These are phyloP conservation scores for Wickerhamiella spandovensis DNA, from an alignment of 805 yeast species.

Conservation along the genomic window DNA sequence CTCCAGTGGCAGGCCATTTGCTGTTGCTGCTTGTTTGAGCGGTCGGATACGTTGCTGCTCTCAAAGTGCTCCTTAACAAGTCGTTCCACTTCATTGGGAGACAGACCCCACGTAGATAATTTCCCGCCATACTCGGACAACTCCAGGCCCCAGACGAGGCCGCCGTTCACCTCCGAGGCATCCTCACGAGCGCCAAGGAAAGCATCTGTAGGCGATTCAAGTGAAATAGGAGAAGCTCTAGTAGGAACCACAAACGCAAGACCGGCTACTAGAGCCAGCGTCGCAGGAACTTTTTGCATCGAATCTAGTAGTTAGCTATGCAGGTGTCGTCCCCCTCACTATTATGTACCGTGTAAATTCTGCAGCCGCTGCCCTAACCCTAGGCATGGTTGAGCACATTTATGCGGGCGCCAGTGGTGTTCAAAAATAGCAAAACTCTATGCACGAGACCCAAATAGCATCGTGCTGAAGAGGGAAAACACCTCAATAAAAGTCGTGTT, in stretches of 20 bases:
- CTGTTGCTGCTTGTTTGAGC: background rate
- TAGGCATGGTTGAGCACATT: background rate
- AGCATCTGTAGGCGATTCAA: background rate
- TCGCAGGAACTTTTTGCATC: background rate
- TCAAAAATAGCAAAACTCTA: too few relatives aligned
- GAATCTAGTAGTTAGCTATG: background rate
- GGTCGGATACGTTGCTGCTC: background rate
- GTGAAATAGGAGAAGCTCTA: background rate
- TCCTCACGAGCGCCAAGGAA: background rate
- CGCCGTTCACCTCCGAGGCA: background rate
- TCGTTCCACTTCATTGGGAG: background rate
- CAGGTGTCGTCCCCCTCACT: background rate
- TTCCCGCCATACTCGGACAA: background rate
- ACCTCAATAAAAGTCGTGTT: too few relatives aligned
- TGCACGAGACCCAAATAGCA: too few relatives aligned
- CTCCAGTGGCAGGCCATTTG: background rate
- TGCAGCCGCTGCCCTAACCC: background rate
- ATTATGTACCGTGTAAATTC: background rate
- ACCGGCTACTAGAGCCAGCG: background rate
- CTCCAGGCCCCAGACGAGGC: background rate
- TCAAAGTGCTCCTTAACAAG: background rate
- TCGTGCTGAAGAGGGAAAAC: too few relatives aligned
- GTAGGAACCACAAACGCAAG: background rate
- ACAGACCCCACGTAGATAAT: background rate
- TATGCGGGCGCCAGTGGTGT: too few relatives aligned